These are phyloP conservation scores for Sordariomycetes sp. DNA, from an alignment of 2,329 filamentous ascomycete species.

Conservation along the genomic window DNA sequence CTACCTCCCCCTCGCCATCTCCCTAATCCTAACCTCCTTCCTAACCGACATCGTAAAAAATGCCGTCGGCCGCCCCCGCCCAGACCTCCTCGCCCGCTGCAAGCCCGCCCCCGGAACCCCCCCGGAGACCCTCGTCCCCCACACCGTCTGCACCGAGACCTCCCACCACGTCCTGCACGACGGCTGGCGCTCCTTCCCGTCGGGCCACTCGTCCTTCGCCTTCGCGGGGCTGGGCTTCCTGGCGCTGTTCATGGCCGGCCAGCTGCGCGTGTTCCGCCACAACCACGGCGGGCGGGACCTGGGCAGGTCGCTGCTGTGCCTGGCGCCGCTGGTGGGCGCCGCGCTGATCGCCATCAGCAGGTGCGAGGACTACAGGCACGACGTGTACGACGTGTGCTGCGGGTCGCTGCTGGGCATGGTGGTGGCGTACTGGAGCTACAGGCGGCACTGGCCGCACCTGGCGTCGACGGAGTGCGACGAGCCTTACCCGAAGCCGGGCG, in stretches of 20 bases:
- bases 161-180: constrained; percentile 63
- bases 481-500: constrained; percentile 40
- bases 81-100: constrained; percentile 62
- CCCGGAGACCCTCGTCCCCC: constrained; percentile 43
- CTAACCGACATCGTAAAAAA: constrained; percentile 91
- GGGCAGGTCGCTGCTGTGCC: constrained; percentile 43
- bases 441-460: constrained; percentile 51
- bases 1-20: constrained; percentile 68
- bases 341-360: constrained; percentile 59
- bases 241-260: constrained; percentile 58
- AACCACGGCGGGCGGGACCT: constrained; percentile 36
- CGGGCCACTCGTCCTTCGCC: constrained; percentile 68
- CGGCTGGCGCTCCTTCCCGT: constrained; percentile 76
- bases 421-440: constrained; percentile 56
- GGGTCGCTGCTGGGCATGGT: constrained; percentile 49
- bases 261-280: constrained; percentile 46
- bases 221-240: constrained; percentile 72
- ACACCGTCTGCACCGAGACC: constrained; percentile 63
- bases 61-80: constrained; percentile 62
- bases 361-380: constrained; percentile 61
- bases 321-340: constrained; percentile 50
- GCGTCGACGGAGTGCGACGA: constrained; percentile 41
- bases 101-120: constrained; percentile 48
- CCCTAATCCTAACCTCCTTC: constrained; percentile 66
- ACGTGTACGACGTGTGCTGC: constrained; percentile 57